A percentile compares a stretch with the other conserved stretches of the same genome.
phyloP scores from a whole-genome alignment of 768 basidiomycete genomes.

The Daedaleopsis nitida region DNA sequence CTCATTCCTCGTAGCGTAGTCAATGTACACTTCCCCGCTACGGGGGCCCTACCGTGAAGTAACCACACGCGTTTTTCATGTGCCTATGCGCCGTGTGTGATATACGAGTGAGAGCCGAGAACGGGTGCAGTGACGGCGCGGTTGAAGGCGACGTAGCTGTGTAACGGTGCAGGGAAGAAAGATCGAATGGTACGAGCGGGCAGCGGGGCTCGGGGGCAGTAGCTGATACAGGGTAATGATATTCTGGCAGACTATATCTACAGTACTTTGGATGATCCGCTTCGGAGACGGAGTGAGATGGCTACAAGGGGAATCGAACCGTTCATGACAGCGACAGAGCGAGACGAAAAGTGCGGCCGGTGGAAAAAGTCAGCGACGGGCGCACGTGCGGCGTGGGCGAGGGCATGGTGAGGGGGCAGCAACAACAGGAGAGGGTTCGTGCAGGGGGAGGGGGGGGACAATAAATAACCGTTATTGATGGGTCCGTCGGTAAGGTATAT shows the following conservation, averaged over 20 bases:
- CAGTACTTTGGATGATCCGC: background rate
- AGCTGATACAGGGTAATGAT: background rate
- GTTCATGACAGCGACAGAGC: background rate
- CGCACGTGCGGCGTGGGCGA: background rate
- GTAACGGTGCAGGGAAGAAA: background rate
- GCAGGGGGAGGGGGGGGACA: slow-evolving; percentile 9
- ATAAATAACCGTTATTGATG: slow-evolving; percentile 13
- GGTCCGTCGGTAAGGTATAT: slow-evolving; percentile 13
- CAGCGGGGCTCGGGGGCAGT: background rate
- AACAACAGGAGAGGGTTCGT: slow-evolving; percentile 2
- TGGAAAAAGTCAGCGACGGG: background rate
- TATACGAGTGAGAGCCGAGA: too few relatives aligned
- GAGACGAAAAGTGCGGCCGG: background rate
- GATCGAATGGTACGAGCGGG: too few relatives aligned
- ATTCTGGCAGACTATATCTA: slow-evolving; percentile 8
- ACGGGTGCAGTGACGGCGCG: too few relatives aligned
- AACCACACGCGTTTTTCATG: background rate
- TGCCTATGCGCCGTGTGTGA: background rate
- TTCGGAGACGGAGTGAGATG: background rate
- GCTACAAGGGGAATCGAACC: background rate
- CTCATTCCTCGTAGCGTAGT: slow-evolving; percentile 34
- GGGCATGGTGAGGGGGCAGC: slow-evolving; percentile 3
- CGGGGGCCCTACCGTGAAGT: background rate
- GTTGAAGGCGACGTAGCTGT: background rate
- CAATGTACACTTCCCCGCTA: slow-evolving; percentile 3